Conservation (phyloP, 1,284 basidiomycete species). For the Cerioporus squamosus region DNA sequence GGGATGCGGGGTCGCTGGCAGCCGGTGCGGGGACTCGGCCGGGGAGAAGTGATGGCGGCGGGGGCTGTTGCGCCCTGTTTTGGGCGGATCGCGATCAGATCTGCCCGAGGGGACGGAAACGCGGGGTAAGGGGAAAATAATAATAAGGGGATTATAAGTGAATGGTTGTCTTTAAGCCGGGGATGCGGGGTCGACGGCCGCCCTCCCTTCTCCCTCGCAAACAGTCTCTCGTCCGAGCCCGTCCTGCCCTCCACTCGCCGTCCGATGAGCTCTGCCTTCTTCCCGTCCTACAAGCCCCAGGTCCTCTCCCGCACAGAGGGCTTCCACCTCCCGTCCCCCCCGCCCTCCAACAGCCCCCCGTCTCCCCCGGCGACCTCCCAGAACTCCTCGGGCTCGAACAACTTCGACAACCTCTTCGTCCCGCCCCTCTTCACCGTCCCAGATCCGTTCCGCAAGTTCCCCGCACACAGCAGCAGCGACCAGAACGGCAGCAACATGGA, state of each 20-base stretch:
- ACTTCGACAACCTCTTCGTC: conserved; percentile 46
- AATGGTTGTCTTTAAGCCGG: conserved; percentile 23
- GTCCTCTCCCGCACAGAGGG: conserved; percentile 58
- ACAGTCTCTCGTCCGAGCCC: neutral
- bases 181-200: conserved; percentile 25
- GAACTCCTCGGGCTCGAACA: conserved; percentile 25
- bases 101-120: conserved; percentile 7
- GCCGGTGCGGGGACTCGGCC: conserved; percentile 24
- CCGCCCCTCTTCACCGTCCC: conserved; percentile 47
- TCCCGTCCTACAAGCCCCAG: conserved; percentile 44
- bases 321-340: conserved; percentile 60
- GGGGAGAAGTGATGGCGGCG: conserved; percentile 19
- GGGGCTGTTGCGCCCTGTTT: conserved; percentile 12
- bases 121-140: conserved; percentile 23
- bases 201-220: conserved; percentile 14
- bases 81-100: conserved; percentile 6
- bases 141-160: conserved; percentile 23
- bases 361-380: conserved; percentile 44
- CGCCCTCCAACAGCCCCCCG: conserved; percentile 41
- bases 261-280: conserved; percentile 32
- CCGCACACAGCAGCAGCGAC: conserved; percentile 29
- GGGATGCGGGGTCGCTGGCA: conserved; percentile 18
- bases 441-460: conserved; percentile 56
- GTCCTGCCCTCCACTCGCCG: conserved; percentile 6
- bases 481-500: conserved; percentile 46